Conservation (phyloP, 495 filamentous ascomycete species). For the Saxophila tyrrhenica region DNA sequence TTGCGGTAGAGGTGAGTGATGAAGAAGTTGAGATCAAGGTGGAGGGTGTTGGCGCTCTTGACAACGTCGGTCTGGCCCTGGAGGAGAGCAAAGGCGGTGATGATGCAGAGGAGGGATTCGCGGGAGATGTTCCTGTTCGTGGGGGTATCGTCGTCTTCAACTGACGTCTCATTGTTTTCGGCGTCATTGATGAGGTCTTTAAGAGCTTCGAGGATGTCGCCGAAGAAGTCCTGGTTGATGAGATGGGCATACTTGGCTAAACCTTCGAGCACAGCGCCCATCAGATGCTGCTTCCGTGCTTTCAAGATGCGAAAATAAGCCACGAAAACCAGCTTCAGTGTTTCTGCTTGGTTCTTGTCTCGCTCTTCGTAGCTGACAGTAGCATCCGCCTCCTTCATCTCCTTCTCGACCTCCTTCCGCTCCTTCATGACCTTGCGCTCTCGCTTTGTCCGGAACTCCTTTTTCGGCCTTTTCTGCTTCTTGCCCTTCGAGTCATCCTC, state of each 20-base stretch:
- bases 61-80: slow-evolving; percentile 65
- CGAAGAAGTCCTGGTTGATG: slow-evolving; percentile 98
- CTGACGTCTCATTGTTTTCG: slow-evolving; percentile 25
- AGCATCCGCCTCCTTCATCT: slow-evolving; percentile 87
- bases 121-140: slow-evolving; percentile 56
- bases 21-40: slow-evolving; percentile 90
- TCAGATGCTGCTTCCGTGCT: slow-evolving; percentile 60
- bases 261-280: slow-evolving; percentile 89
- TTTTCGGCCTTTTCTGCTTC: slow-evolving; percentile 57
- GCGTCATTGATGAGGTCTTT: slow-evolving; percentile 71
- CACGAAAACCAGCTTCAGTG: slow-evolving; percentile 87
- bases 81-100: slow-evolving; percentile 87
- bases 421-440: slow-evolving; percentile 66
- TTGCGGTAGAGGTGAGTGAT: slow-evolving; percentile 81
- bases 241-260: slow-evolving; percentile 85
- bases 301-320: slow-evolving; percentile 92
- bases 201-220: slow-evolving; percentile 83
- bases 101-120: slow-evolving; percentile 84
- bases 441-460: slow-evolving; percentile 67
- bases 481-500: slow-evolving; percentile 29
- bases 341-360: slow-evolving; percentile 86
- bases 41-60: slow-evolving; percentile 52
- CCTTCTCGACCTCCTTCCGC: slow-evolving; percentile 76
- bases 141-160: slow-evolving; percentile 28
- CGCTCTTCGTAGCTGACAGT: slow-evolving; percentile 81